Conservation (phyloP, 1,284 basidiomycete species). For the Cryptococcus deneoformans region DNA sequence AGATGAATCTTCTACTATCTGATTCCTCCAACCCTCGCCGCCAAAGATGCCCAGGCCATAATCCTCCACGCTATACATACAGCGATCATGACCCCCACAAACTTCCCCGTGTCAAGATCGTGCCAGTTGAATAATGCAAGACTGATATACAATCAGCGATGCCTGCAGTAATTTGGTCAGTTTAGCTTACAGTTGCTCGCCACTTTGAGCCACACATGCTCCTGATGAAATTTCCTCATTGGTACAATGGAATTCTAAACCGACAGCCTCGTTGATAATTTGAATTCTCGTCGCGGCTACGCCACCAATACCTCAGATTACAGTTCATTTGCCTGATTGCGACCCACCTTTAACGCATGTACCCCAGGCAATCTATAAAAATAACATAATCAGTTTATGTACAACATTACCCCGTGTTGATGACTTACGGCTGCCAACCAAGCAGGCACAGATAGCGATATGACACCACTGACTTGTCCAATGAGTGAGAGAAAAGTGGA, state of each 20-base stretch:
- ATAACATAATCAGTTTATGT: neutral
- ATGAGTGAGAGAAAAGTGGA: constrained; percentile 45
- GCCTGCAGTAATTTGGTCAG: constrained; percentile 6
- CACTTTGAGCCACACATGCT: constrained; percentile 48
- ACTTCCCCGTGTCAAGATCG: constrained; percentile 43
- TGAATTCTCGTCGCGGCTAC: constrained; percentile 40
- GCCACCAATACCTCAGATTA: neutral
- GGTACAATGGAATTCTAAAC: constrained; percentile 48
- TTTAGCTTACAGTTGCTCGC: constrained; percentile 47
- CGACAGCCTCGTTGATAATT: constrained; percentile 52
- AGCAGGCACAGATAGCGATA: constrained; percentile 48
- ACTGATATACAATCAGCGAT: constrained; percentile 8
- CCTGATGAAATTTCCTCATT: constrained; percentile 38
- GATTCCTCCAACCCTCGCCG: constrained; percentile 27
- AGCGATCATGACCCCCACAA: constrained; percentile 47
- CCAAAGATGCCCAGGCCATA: constrained; percentile 27
- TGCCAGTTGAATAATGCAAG: constrained; percentile 42
- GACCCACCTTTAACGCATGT: constrained; percentile 26
- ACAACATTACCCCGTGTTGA: neutral
- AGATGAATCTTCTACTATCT: constrained; percentile 2
- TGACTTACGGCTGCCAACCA: constrained; percentile 42
- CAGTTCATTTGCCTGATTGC: neutral
- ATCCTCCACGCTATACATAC: constrained; percentile 42
- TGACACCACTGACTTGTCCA: constrained; percentile 46
- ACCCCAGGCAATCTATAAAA: constrained; percentile 40